These are phyloP conservation scores for Chrysosporium keratinophilum DNA, from an alignment of 2,329 filamentous ascomycete genomes.

Conservation along the genomic window DNA sequence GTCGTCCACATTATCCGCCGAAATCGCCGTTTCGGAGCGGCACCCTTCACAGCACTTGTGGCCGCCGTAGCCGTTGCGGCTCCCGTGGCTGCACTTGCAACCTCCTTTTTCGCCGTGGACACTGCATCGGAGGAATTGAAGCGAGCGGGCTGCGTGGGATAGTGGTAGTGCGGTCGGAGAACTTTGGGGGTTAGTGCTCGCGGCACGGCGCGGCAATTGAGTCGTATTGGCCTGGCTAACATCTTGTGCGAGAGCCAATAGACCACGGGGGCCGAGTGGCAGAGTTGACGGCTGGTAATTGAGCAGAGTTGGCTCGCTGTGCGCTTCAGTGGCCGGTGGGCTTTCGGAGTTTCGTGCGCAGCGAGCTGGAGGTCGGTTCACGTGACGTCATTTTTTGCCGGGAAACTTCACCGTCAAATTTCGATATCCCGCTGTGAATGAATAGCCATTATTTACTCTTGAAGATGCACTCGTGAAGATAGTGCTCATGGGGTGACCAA, in stretches of 20 bases:
- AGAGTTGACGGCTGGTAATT: neutral
- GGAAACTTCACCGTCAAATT: neutral
- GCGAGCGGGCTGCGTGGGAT: neutral
- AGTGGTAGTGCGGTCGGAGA: neutral
- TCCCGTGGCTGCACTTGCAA: neutral
- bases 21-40: conserved; percentile 4
- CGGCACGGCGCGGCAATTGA: conserved; percentile 1
- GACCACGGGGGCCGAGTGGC: neutral
- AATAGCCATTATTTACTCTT: no score
- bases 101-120: neutral
- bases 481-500: no score
- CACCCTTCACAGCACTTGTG: neutral
- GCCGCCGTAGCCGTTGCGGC: neutral
- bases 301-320: neutral
- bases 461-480: no score
- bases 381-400: conserved; percentile 3
- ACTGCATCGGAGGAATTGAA: conserved; percentile 4
- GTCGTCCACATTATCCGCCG: conserved; percentile 24
- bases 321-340: neutral
- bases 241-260: neutral
- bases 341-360: neutral
- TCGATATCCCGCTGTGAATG: no score
- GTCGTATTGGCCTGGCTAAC: conserved; percentile 1
- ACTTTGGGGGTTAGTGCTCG: neutral
- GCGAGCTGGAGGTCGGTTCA: neutral